Base-by-base conservation (phyloP, 345 rosid species). In the Acer saccharum region DNA sequence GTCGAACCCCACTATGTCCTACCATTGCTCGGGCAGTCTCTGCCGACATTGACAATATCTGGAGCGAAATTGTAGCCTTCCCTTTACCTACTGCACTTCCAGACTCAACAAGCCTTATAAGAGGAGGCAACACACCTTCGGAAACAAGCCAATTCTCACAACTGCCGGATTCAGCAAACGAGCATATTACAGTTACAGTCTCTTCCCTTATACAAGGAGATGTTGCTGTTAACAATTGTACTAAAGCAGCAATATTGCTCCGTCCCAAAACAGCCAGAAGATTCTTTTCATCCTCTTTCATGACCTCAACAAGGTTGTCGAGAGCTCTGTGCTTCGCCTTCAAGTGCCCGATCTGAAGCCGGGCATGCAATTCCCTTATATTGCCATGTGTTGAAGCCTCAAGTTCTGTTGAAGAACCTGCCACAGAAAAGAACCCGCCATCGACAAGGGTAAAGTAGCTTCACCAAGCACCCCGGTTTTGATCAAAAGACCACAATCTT, bases 271-370 rank as follows among this genome's bases (percentile, higher is more conserved):
- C 92, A 6, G 90, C 71, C 48, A 91, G 75, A 48, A 94, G 89
- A 46, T 81, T 71, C 65, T 89, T 92, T 81, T 94, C 97, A 68
- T 94, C 99, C 64, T 96, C 97, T 83, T 91, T 92, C 98, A 94
- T 89, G 57, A 88, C 76, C 71, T 93, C 94, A 0, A 90, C 88
- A 0, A 96, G 86, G 50, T 81, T 77, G 76, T 90, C 98, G 13
- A 96, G 89, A 6, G 99, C 99, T 81, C 80, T 88, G 58, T 92
- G 97, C 80, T 96, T 94, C 0, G 98, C 90, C 81, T 96, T 98
- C 90, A 94, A 78, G 69, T 94, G 95, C 60, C 99, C 98, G 14
- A 96, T 94, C 81, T 96, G 99, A 80, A 96, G 98, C 74, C 99
- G 83, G 17, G 98, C 97, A 55, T 92, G 92, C 82, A 96, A 75